Evolutionary conservation across 305 asterid species (phyloP).

Genomic region (Fraxinus dipetala): DNA sequence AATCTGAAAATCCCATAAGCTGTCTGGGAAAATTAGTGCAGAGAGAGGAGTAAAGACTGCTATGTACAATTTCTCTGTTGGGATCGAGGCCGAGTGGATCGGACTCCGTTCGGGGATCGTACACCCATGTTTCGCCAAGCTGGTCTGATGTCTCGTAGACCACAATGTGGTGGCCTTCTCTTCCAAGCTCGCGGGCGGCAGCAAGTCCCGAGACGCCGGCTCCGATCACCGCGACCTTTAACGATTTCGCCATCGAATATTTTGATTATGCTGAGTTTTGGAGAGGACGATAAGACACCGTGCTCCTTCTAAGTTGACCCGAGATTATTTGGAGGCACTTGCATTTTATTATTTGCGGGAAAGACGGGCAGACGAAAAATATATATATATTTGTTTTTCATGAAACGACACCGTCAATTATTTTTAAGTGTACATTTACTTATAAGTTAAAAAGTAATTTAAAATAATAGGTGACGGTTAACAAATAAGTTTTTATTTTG

Average conservation of each 20-base stretch:
- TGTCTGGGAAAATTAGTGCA: constrained; percentile 57
- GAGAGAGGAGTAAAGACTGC: constrained; percentile 54
- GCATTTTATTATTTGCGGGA: not conserved
- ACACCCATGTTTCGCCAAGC: constrained; percentile 65
- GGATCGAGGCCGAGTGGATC: constrained; percentile 62
- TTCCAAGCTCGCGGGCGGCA: constrained; percentile 47
- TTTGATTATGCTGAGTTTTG: not conserved
- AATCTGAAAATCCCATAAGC: constrained; percentile 58
- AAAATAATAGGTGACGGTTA: not conserved
- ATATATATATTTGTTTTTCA: not conserved
- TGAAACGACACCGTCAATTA: too few relatives aligned
- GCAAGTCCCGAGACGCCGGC: constrained; percentile 67
- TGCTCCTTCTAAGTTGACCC: not conserved
- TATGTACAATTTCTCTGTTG: constrained; percentile 44
- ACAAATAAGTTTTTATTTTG: too few relatives aligned
- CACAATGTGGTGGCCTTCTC: constrained; percentile 39
- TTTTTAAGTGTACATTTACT: too few relatives aligned
- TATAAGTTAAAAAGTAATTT: not conserved
- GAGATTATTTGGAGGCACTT: not conserved
- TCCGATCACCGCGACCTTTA: constrained; percentile 69
- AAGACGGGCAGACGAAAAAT: not conserved
- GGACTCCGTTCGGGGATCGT: constrained; percentile 47
- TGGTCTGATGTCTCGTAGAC: constrained; percentile 50
- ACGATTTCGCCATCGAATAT: constrained; percentile 26
- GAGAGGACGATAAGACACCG: not conserved